phyloP scores from a whole-genome alignment of 2,329 filamentous ascomycete species.

The Colletotrichum tropicicola region DNA sequence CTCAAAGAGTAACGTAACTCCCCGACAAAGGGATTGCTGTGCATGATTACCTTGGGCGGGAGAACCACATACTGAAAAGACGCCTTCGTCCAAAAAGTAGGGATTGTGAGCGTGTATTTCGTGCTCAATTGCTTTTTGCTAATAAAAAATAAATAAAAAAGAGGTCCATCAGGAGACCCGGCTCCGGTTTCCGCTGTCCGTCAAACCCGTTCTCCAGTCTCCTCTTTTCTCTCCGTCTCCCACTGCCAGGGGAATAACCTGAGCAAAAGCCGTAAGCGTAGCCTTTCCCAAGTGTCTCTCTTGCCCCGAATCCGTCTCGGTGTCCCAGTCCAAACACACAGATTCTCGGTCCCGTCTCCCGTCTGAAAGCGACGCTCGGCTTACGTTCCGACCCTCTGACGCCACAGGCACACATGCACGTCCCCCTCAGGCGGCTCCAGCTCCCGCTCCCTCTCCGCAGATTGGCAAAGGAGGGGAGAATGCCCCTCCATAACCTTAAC shows the following conservation, averaged over 20 bases:
- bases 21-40: no score
- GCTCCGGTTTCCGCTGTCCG: conserved; percentile 9
- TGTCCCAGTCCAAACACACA: neutral
- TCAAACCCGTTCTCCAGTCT: conserved; percentile 1
- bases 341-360: neutral
- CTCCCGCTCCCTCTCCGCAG: conserved; percentile 33
- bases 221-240: neutral
- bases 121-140: conserved; percentile 14
- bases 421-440: conserved; percentile 29
- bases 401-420: conserved; percentile 31
- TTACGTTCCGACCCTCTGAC: conserved; percentile 29
- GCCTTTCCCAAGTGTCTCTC: conserved; percentile 7
- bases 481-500: conserved; percentile 33
- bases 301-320: neutral
- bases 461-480: conserved; percentile 29
- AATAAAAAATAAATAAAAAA: neutral
- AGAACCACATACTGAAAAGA: no score
- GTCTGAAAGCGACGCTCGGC: conserved; percentile 25
- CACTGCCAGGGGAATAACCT: conserved; percentile 11
- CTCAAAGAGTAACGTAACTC: no score
- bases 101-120: neutral
- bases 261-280: conserved; percentile 26
- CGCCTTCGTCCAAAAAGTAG: no score
- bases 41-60: no score
- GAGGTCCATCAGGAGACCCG: neutral